phyloP scores from a whole-genome alignment of 2,329 filamentous ascomycete species.

The Hypoxylon sp. region DNA sequence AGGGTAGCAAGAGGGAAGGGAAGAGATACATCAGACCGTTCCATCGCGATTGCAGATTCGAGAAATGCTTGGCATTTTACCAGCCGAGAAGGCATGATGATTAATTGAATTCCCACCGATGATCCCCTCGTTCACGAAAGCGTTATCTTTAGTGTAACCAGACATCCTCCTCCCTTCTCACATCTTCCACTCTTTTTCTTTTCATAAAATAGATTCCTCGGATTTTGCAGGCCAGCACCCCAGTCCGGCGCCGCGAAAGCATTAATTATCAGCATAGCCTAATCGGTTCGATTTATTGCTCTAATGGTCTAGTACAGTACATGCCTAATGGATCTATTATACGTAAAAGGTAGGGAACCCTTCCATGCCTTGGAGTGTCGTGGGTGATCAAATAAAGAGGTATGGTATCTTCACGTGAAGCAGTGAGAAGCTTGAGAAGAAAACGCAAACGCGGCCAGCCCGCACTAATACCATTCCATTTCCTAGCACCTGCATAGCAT shows the following conservation, averaged over 20 bases:
- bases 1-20: conserved; percentile 23
- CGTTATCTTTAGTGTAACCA: conserved; percentile 42
- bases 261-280: conserved; percentile 32
- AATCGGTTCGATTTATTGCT: conserved; percentile 29
- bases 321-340: neutral
- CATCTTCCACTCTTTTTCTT: conserved; percentile 18
- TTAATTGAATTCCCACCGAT: conserved; percentile 37
- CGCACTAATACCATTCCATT: conserved; percentile 38
- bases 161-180: conserved; percentile 18
- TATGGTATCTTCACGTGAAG: conserved; percentile 37
- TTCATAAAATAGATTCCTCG: conserved; percentile 12
- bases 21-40: conserved; percentile 30
- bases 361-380: neutral
- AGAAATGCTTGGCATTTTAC: conserved; percentile 39
- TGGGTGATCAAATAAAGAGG: neutral
- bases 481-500: conserved; percentile 22
- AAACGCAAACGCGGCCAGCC: conserved; percentile 34
- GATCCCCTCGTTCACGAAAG: conserved; percentile 24
- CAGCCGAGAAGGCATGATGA: conserved; percentile 38
- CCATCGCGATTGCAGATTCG: conserved; percentile 33
- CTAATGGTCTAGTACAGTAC: conserved; percentile 21
- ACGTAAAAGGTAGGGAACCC: too few relatives aligned
- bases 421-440: conserved; percentile 16
- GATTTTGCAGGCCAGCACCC: conserved; percentile 17
- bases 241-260: conserved; percentile 31